Evolutionary conservation across 1,284 basidiomycete species (phyloP), one percentile per base, ranked within the genome.

Genomic region (Cutaneotrichosporon dermatis): DNA sequence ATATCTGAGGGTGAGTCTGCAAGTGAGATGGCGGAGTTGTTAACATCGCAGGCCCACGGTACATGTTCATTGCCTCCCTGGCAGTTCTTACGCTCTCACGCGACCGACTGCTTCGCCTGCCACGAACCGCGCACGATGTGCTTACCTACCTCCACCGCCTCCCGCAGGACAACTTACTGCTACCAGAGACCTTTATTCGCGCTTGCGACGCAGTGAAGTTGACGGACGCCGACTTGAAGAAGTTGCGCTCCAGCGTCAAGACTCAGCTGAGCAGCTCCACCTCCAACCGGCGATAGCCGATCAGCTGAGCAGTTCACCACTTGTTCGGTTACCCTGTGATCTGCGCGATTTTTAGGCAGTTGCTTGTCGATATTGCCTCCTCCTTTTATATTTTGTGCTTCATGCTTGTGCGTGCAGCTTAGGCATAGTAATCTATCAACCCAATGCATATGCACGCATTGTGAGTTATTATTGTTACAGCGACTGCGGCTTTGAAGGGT

Each of bases 21-120:
- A 25, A 25, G 25, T 25, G 25, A 25, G 25, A 25, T 25, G 25
- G 25, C 25, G 25, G 25, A 25, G 25, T 25, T 25, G 25, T 25
- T 25, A 25, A 25, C 25, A 25, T 25, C 25, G 25, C 25, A 25
- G 25, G 25, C 25, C 81, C 90, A 3, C 83, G 86, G 0, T 92
- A 88, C 81, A 81, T 95, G 45, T 82, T 93, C 69, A 86, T 92
- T 11, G 82, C 90, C 3, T 89, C 86, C 0, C 80, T 96, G 6
- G 87, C 89, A 0, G 79, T 97, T 53, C 74, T 92, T 6, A 69
- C 74, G 1, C 49, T 72, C 35, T 73, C 72, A 6, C 65, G 69
- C 25, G 69, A 73, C 34, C 66, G 76, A 8, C 67, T 78, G 3
- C 51, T 77, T 7, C 60, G 61, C 4, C 62, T 72, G 1, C 69